Conservation (phyloP, 148 eudicot genomes). For the Silene conica region DNA sequence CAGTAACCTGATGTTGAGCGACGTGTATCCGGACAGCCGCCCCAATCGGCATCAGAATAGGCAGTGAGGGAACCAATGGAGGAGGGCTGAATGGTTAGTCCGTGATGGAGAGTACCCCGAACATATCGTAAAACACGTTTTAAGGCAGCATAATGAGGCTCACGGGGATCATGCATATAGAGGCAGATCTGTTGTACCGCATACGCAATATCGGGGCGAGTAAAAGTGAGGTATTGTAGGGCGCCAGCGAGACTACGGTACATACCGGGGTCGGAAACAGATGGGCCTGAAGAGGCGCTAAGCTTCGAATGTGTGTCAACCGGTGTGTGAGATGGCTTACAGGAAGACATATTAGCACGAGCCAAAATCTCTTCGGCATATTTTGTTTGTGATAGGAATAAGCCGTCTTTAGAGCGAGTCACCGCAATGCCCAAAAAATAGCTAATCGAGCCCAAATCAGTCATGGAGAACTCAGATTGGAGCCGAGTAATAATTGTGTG, state of each 20-base stretch:
- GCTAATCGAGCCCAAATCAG: background rate
- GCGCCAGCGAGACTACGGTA: background rate
- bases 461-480: background rate
- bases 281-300: background rate
- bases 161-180: background rate
- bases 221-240: background rate
- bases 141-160: background rate
- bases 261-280: background rate
- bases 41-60: background rate
- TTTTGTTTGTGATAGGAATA: background rate
- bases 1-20: background rate
- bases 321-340: background rate
- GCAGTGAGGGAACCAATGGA: background rate
- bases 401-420: background rate
- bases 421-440: slow-evolving; percentile 6
- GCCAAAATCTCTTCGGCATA: background rate
- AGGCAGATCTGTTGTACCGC: background rate
- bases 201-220: background rate
- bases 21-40: background rate
- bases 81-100: background rate
- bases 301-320: background rate
- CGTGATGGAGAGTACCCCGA: background rate
- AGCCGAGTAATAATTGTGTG: background rate
- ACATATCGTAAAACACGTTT: background rate
- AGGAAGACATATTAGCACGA: background rate